phyloP scores from a whole-genome alignment of 495 filamentous ascomycete genomes.

The Neurospora tetrasperma region DNA sequence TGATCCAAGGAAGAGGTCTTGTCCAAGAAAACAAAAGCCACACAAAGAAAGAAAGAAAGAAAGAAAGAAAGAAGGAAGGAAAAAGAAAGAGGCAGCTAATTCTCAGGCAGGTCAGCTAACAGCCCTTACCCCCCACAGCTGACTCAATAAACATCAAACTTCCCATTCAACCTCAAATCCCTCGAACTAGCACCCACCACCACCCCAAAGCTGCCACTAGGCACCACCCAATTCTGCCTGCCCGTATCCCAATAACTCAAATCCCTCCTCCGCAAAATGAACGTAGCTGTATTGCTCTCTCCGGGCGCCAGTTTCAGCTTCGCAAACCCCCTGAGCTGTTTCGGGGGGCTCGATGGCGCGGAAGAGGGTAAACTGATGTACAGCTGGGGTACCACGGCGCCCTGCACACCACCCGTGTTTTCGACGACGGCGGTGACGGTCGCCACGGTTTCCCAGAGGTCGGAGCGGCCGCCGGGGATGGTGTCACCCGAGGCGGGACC shows the following conservation, averaged over 20 bases:
- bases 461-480: conserved; percentile 53
- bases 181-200: conserved; percentile 42
- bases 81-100: no score
- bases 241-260: conserved; percentile 46
- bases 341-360: conserved; percentile 40
- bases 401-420: conserved; percentile 59
- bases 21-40: no score
- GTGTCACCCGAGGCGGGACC: conserved; percentile 47
- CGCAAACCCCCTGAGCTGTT: conserved; percentile 48
- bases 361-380: conserved; percentile 35
- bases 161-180: conserved; percentile 28
- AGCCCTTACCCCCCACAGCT: no score
- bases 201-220: conserved; percentile 36
- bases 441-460: conserved; percentile 52
- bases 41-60: no score
- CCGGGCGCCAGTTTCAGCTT: conserved; percentile 41
- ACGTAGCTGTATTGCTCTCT: conserved; percentile 33
- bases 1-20: no score
- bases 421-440: conserved; percentile 49
- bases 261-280: conserved; percentile 42
- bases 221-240: conserved; percentile 43
- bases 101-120: no score
- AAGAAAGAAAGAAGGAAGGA: no score
- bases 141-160: conserved; percentile 14
- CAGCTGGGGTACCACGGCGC: conserved; percentile 68